Base-by-base conservation (phyloP, 257 asterid genomes). In the Verbena officinalis region DNA sequence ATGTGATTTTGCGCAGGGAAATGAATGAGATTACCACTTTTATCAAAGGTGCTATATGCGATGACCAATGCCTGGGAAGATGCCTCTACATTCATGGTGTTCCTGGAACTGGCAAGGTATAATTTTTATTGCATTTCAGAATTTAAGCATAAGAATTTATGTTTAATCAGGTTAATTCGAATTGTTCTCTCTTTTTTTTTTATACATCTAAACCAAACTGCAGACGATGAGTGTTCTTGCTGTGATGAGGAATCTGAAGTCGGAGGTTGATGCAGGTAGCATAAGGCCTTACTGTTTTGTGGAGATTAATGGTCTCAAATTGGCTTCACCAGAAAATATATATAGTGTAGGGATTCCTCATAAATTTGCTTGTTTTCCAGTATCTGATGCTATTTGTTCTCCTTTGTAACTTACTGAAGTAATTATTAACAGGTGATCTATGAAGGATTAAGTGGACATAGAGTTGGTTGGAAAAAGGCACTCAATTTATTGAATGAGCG, bases 61-160 rank as follows among this genome's bases (percentile, higher is more conserved):
- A 87, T 61, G 91, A 84, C 54, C 96, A 83, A 73, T 93, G 99
- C 77, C 82, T 93, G 9, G 99, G 99, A 66, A 83, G 92, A 77
- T 90, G 96, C 82, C 89, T 93, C 55, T 93, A 93, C 81, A 72
- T 93, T 75, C 95, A 93, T 69, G 99, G 99, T 70, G 99, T 93
- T 71, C 99, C 99, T 64, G 99, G 99, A 68, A 93, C 99, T 65
- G 99, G 99, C 78, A 93, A 93, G 95, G 99, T 93, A 77, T 70
- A 55, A 46, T 64, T 34, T 42, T 42, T 36, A 39, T n/a, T 20
- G 39, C 55, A 20, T 40, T 45, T 46, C 21, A 21, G 30, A 63
- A 63, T 34, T 22, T 42, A 54, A 66, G 65, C 56, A n/a, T 46
- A 15, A 40, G 50, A 24, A 53, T 20, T 17, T 52, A 14, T 13